Conservation (phyloP, 2,329 filamentous ascomycete genomes). For the Phialophora chinensis region DNA sequence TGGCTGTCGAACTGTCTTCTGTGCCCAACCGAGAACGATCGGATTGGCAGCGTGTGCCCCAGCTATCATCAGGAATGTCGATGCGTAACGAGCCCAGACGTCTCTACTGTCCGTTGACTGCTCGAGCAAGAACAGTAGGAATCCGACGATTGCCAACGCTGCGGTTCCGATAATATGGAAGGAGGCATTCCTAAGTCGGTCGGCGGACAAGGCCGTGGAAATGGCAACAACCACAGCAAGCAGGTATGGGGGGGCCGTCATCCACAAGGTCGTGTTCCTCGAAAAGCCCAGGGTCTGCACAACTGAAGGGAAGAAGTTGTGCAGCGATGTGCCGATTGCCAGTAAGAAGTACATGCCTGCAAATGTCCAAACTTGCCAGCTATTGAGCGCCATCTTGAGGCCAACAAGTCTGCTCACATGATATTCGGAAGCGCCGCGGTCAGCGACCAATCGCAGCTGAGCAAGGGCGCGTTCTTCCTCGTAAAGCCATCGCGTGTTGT, state of each 20-base stretch:
- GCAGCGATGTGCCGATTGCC: slow-evolving; percentile 61
- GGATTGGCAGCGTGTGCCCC: slow-evolving; percentile 48
- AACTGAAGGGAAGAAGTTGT: slow-evolving; percentile 74
- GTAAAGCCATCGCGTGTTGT: slow-evolving; percentile 64
- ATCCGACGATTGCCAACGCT: slow-evolving; percentile 42
- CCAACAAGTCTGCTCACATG: slow-evolving; percentile 5
- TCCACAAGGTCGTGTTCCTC: slow-evolving; percentile 64
- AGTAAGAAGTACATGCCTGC: slow-evolving; percentile 19
- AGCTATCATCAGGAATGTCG: slow-evolving; percentile 45
- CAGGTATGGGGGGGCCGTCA: slow-evolving; percentile 61
- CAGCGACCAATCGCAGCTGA: slow-evolving; percentile 43
- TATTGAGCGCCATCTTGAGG: slow-evolving; percentile 34
- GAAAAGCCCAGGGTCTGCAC: slow-evolving; percentile 68
- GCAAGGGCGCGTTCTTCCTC: slow-evolving; percentile 62
- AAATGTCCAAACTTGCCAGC: slow-evolving; percentile 51
- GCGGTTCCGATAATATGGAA: slow-evolving; percentile 67
- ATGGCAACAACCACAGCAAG: slow-evolving; percentile 60
- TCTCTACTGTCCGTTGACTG: slow-evolving; percentile 26
- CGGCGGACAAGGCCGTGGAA: slow-evolving; percentile 70
- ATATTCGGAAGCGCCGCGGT: slow-evolving; percentile 27
- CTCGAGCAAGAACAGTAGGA: slow-evolving; percentile 40
- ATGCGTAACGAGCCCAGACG: slow-evolving; percentile 43
- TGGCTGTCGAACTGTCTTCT: slow-evolving; percentile 50
- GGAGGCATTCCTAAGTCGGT: slow-evolving; percentile 70
- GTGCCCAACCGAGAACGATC: slow-evolving; percentile 52